A percentile compares a stretch with the other conserved stretches of the same genome.
phyloP scores from a whole-genome alignment of 169 alveolate genomes.

The Plasmodium cynomolgi region DNA sequence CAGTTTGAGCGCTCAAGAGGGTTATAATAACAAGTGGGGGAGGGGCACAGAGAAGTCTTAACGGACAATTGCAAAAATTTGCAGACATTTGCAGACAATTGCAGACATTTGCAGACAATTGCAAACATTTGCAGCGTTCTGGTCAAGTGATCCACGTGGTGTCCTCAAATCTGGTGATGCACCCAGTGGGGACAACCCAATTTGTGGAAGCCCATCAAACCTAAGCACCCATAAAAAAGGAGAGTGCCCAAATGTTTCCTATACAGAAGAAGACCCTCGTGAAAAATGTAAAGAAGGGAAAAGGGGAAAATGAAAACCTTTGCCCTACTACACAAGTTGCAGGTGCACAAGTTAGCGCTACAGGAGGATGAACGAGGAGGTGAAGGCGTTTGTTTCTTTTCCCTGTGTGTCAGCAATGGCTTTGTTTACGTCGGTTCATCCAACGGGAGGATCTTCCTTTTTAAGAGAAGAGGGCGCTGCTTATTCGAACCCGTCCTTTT shows the following conservation, averaged over 20 bases:
- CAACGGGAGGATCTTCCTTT: constrained; percentile 54
- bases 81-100: background rate
- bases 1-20: background rate
- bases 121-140: background rate
- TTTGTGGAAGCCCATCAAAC: background rate
- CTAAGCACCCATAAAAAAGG: background rate
- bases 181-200: background rate
- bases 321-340: constrained; percentile 46
- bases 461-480: constrained; percentile 14
- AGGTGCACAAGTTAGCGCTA: background rate
- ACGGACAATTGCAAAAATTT: background rate
- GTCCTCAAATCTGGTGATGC: background rate
- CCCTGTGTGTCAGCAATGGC: constrained; percentile 3
- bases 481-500: constrained; percentile 3
- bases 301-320: constrained; percentile 62
- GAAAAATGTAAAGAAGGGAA: background rate
- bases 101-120: background rate
- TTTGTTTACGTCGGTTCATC: constrained; percentile 57
- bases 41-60: background rate
- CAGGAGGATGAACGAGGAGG: background rate
- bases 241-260: background rate
- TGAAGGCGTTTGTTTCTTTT: constrained; percentile 19
- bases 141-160: background rate
- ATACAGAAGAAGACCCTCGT: background rate
- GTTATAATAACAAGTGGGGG: background rate